Evolutionary conservation across 2,329 filamentous ascomycete genomes (phyloP).

Genomic region (Cyclaneusma minus): DNA sequence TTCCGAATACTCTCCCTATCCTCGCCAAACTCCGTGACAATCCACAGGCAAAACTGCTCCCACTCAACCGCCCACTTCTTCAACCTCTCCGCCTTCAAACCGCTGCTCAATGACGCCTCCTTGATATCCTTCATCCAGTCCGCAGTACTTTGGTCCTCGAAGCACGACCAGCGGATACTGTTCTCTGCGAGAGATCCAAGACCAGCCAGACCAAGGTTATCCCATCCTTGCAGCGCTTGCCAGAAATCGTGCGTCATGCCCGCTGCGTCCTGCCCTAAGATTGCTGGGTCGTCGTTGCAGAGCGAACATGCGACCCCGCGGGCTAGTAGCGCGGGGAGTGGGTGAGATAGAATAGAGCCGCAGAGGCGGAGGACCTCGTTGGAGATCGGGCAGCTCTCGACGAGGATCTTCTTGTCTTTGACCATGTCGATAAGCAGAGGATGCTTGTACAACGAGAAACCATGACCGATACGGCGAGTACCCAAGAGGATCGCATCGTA

Average conservation of each 20-base stretch:
- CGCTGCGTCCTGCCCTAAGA: constrained; percentile 67
- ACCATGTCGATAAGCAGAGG: constrained; percentile 79
- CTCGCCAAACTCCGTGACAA: constrained; percentile 60
- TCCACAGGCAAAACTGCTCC: constrained; percentile 84
- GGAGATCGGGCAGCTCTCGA: constrained; percentile 83
- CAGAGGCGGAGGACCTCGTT: constrained; percentile 78
- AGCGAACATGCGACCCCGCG: constrained; percentile 73
- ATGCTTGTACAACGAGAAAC: constrained; percentile 80
- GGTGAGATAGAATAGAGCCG: constrained; percentile 60
- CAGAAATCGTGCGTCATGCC: constrained; percentile 90
- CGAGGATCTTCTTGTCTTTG: constrained; percentile 71
- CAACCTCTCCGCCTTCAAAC: constrained; percentile 56
- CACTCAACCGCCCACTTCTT: constrained; percentile 69
- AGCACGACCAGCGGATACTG: constrained; percentile 77
- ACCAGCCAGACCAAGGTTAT: constrained; percentile 78
- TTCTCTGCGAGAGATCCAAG: constrained; percentile 83
- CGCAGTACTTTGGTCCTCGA: constrained; percentile 59
- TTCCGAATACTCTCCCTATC: constrained; percentile 13
- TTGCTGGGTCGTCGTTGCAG: constrained; percentile 82
- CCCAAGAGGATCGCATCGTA: constrained; percentile 82
- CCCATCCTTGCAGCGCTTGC: constrained; percentile 82
- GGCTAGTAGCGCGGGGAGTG: constrained; percentile 69
- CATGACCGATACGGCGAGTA: constrained; percentile 79
- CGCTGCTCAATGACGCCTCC: constrained; percentile 55
- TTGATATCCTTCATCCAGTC: constrained; percentile 62